These are phyloP conservation scores for Citrus maxima DNA, from an alignment of 345 rosid genomes.

Conservation along the genomic window DNA sequence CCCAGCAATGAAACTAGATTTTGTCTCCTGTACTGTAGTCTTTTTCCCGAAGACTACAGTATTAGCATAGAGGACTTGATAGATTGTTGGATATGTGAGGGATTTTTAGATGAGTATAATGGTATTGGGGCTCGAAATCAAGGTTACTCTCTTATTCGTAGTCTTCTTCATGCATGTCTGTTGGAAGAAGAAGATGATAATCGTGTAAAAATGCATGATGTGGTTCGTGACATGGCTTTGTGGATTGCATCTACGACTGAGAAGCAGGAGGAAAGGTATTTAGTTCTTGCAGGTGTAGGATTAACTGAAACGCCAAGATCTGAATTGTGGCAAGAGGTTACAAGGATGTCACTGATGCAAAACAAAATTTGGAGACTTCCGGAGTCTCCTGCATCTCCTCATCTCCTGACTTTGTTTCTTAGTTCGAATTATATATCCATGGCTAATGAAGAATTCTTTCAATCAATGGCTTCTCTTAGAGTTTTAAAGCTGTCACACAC, in stretches of 20 bases:
- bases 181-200: constrained; percentile 15
- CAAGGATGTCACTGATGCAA: constrained; percentile 27
- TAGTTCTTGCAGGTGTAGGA: constrained; percentile 12
- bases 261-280: constrained; percentile 6
- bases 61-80: neutral
- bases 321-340: constrained; percentile 13
- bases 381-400: constrained; percentile 9
- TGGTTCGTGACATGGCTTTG: constrained; percentile 39
- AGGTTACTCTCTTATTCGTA: constrained; percentile 24
- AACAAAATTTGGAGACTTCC: constrained; percentile 13
- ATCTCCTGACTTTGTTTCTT: constrained; percentile 27
- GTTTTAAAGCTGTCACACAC: constrained; percentile 32
- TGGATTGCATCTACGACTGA: constrained; percentile 26
- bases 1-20: neutral
- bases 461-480: constrained; percentile 14
- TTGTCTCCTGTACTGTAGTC: neutral
- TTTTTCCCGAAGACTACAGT: constrained; percentile 18
- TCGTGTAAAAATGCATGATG: constrained; percentile 37
- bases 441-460: constrained; percentile 13
- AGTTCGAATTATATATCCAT: neutral
- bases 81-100: constrained; percentile 28
- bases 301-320: constrained; percentile 13
- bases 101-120: constrained; percentile 16
- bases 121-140: neutral
- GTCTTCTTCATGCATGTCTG: constrained; percentile 21